Evolutionary conservation across 1,139 yeast genomes (phyloP), one percentile per base, ranked within the genome.

Genomic region (Kodamaea alishanica): DNA sequence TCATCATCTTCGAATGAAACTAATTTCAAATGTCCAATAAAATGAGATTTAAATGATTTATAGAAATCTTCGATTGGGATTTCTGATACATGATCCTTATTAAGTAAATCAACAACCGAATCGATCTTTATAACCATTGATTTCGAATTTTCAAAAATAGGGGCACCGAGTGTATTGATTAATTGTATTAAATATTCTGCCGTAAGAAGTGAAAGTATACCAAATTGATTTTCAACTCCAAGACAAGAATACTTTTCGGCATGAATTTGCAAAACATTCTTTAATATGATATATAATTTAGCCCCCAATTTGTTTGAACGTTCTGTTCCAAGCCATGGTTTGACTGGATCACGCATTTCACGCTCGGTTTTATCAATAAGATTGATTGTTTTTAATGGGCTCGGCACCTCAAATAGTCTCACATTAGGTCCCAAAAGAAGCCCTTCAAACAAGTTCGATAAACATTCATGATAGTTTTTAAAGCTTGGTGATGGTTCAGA

Each of bases 361-460:
- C 38, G 36, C 34, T 55, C 53, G 6, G 34, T 34, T 5, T 34
- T 32, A 4, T 40, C 39, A 7, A 53, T 34, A 25, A 55, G 36
- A 4, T 31, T 31, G 8, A 44, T 25, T 1, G 60, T 54, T n/a
- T 40, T 38, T 31, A 41, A 33, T 8, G 31, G 10, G 3, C 26
- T 22, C 9, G 49, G 34, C 5, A 48, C 33, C 9, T 46, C 48
- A 26, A 34, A 44, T 1, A 36, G 35, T 15, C 44, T 25, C 8
- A 43, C 27, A 29, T 49, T 38, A 6, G 61, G 54, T 2, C 60
- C 59, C 26, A 58, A 44, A 23, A 59, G 44, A 11, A 46, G 26
- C n/a, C 36, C 34, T 27, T 41, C 44, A 15, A 41, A 40, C 33
- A n/a, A 27, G 27, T 27, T 43, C 39, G 28, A 26, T 1, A 36